These are phyloP conservation scores for Podaxis sp. DNA, from an alignment of 768 basidiomycete species.

Conservation along the genomic window DNA sequence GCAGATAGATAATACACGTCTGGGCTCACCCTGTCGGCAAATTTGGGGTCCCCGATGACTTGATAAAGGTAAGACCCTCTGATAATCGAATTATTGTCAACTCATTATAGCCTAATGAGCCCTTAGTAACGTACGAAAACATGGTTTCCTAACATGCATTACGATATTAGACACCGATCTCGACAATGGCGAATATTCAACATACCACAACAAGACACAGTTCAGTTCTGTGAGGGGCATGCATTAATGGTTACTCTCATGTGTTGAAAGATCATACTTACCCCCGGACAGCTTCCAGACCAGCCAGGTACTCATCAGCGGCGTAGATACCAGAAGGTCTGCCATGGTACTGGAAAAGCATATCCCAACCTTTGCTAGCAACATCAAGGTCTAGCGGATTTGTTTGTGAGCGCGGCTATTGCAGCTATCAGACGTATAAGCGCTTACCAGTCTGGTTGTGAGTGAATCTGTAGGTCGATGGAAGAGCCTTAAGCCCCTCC, in stretches of 20 bases:
- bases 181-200: slow-evolving; percentile 6
- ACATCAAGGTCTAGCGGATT: slow-evolving; percentile 41
- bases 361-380: slow-evolving; percentile 53
- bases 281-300: slow-evolving; percentile 55
- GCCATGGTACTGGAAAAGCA: slow-evolving; percentile 59
- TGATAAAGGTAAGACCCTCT: slow-evolving; percentile 58
- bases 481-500: slow-evolving; percentile 55
- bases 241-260: neutral
- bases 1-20: neutral
- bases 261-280: slow-evolving; percentile 20
- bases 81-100: neutral
- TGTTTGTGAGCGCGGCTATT: neutral
- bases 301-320: slow-evolving; percentile 58
- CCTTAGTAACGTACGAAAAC: slow-evolving; percentile 45
- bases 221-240: slow-evolving; percentile 39
- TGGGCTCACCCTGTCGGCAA: slow-evolving; percentile 42
- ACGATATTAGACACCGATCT: neutral
- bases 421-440: neutral
- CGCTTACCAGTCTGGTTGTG: slow-evolving; percentile 51
- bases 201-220: slow-evolving; percentile 53
- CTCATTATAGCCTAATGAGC: neutral
- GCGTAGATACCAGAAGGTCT: slow-evolving; percentile 55
- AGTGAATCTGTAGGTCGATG: slow-evolving; percentile 53
- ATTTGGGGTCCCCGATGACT: slow-evolving; percentile 54
- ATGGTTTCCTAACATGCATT: slow-evolving; percentile 48